Evolutionary conservation across 768 basidiomycete genomes (phyloP).

Genomic region (Tulasnella sp.): DNA sequence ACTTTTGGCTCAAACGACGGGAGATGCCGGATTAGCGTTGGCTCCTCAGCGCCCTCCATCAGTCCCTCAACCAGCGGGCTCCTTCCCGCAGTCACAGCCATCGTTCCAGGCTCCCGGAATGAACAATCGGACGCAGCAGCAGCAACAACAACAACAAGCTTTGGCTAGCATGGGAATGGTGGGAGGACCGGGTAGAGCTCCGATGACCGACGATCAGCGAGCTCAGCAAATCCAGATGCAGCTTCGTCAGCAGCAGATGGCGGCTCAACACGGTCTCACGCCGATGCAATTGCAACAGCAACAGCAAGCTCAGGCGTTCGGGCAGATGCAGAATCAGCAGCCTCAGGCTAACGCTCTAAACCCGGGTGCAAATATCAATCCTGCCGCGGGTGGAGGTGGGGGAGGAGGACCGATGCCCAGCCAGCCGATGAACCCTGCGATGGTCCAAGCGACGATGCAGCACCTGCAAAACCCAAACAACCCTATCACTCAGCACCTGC

Average conservation of each 20-base stretch:
- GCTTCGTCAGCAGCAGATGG: constrained; percentile 5
- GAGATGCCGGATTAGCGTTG: not conserved
- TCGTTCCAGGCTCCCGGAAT: not conserved
- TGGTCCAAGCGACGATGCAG: not conserved
- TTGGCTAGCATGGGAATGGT: not conserved
- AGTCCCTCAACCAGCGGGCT: not conserved
- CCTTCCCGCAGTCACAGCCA: not conserved
- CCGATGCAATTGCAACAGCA: constrained; percentile 3
- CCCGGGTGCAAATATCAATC: not conserved
- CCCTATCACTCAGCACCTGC: constrained; percentile 7
- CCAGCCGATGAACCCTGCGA: not conserved
- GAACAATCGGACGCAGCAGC: not conserved
- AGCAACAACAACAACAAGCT: not conserved
- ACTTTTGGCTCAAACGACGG: not conserved
- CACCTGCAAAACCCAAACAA: not conserved
- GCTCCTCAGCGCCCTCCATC: constrained; percentile 4
- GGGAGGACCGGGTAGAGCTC: not conserved
- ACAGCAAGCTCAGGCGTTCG: not conserved
- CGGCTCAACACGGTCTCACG: not conserved
- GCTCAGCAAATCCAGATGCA: constrained; percentile 6
- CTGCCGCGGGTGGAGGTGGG: not conserved
- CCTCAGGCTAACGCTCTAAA: not conserved
- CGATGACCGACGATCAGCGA: constrained; percentile 4
- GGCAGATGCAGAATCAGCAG: not conserved
- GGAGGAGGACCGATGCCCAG: not conserved